Conservation (phyloP, 23 red algal genomes). For the Gracilaria domingensis region DNA sequence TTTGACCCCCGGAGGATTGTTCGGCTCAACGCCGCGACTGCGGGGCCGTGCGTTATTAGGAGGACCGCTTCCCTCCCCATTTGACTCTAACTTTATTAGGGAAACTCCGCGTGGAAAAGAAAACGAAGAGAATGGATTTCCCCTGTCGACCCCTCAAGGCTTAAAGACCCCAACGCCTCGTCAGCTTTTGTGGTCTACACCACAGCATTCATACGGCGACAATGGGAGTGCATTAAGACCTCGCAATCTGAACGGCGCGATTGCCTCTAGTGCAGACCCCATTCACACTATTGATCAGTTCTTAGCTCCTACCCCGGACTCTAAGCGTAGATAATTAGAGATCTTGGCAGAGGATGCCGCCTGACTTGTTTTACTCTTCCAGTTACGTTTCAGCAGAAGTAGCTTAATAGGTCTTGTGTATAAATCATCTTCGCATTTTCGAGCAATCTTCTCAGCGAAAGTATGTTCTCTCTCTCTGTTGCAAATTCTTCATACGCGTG, state of each 20-base stretch:
- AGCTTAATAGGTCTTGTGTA: slow-evolving; percentile 54
- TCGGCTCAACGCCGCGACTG: slow-evolving; percentile 44
- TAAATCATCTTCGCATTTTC: slow-evolving; percentile 46
- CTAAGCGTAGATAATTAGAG: slow-evolving; percentile 47
- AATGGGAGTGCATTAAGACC: slow-evolving; percentile 46
- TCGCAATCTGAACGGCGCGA: slow-evolving; percentile 45
- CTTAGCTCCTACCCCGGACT: slow-evolving; percentile 40
- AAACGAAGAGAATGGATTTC: slow-evolving; percentile 44
- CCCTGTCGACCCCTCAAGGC: slow-evolving; percentile 35
- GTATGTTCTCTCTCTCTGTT: not conserved
- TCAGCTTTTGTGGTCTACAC: slow-evolving; percentile 41
- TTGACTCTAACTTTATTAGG: slow-evolving; percentile 33
- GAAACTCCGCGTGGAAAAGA: slow-evolving; percentile 34
- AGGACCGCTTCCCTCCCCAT: slow-evolving; percentile 33
- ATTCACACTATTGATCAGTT: slow-evolving; percentile 37
- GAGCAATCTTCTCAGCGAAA: not conserved
- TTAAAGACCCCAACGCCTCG: slow-evolving; percentile 43
- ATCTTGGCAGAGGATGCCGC: slow-evolving; percentile 36
- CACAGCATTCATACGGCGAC: slow-evolving; percentile 17
- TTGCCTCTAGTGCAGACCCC: slow-evolving; percentile 40
- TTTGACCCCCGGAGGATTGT: slow-evolving; percentile 66
- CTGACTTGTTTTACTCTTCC: slow-evolving; percentile 51
- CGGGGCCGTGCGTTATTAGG: slow-evolving; percentile 13
- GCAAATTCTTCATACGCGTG: too few species aligned
- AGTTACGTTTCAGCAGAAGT: slow-evolving; percentile 17